Base-by-base conservation (phyloP, 371 early-diverging fungal species). In the Funneliformis caledonium region DNA sequence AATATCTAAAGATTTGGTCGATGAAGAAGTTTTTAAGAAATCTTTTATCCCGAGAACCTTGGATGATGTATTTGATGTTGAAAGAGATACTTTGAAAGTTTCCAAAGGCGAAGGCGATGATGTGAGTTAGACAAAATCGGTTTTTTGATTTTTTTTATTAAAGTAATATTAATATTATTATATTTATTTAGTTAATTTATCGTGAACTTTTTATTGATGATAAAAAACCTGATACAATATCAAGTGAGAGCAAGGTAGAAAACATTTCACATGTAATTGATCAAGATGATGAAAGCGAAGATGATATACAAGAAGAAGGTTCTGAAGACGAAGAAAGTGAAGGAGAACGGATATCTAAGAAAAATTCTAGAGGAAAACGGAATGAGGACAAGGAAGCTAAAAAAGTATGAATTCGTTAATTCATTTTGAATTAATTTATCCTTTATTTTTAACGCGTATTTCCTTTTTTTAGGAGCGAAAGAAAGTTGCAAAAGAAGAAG, bases 41-140 rank as follows among this genome's bases (percentile, higher is more conserved):
- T 90, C 94, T 42, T 98, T 94, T 84, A 96, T 99, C 73, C 99
- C 99, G 31, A 91, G 97, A 4, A 95, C 94, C 14, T 86, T 98
- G 76, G 93, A 96, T 61, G 97, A 99, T 83, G 97, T 98, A 64
- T 88, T 92, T 76, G 96, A 97, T 85, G 92, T 92, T 67, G 97
- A 96, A 83, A 84, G 94, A 62, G 98, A 97, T 83, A 92, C 94
- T 9, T 87, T 90, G 61, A 89, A 90, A 83, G 87, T 96, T 52
- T 88, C 91, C 69, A 84, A 90, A 76, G 97, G 97, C 10, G 88
- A 92, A 59, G 92, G 89, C 4, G 91, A 92, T 14, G 94, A 94
- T 50, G 88, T 92, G 84, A 37, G 14, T 70, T 43, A 4, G 31
- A 16, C 50, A 0, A 16, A 14, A 19, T 65, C 11, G 33, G 33